A percentile compares a stretch with the other conserved stretches of the same genome.
These are phyloP conservation scores for Trypanosoma conorhini DNA, from an alignment of 208 protist species.

Conservation along the genomic window DNA sequence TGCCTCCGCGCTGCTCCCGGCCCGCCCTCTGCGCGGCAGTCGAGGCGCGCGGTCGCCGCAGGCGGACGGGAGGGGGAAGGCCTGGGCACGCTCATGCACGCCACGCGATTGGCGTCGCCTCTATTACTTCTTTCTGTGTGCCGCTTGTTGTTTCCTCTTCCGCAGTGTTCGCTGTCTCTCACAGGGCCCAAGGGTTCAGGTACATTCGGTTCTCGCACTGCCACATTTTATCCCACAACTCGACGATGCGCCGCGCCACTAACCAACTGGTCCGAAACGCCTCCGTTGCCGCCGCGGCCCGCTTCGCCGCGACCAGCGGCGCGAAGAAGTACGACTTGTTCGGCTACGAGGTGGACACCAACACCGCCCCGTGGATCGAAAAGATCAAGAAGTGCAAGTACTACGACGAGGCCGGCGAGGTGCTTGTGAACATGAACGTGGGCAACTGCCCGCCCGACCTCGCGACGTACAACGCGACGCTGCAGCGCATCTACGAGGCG, in stretches of 20 bases:
- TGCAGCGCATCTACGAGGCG: constrained; percentile 81
- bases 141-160: too few relatives aligned
- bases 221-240: constrained; percentile 6
- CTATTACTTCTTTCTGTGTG: too few relatives aligned
- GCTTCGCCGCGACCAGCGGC: constrained; percentile 32
- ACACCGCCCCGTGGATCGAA: constrained; percentile 83
- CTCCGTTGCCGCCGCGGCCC: constrained; percentile 39
- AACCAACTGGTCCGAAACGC: constrained; percentile 49
- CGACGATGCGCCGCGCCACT: constrained; percentile 69
- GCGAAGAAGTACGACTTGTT: constrained; percentile 89
- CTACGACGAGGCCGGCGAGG: constrained; percentile 89
- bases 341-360: constrained; percentile 87
- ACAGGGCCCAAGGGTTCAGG: not conserved
- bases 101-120: too few relatives aligned
- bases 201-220: not conserved
- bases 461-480: constrained; percentile 84
- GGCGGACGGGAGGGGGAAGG: not conserved
- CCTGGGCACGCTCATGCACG: too few relatives aligned
- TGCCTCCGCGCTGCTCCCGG: not conserved
- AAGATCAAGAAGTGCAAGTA: constrained; percentile 82
- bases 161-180: too few relatives aligned
- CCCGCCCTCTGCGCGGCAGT: too few relatives aligned
- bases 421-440: constrained; percentile 90
- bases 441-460: constrained; percentile 90
- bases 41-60: too few relatives aligned